Evolutionary conservation across 2,329 filamentous ascomycete genomes (phyloP).

Genomic region (Colletotrichum sidae): DNA sequence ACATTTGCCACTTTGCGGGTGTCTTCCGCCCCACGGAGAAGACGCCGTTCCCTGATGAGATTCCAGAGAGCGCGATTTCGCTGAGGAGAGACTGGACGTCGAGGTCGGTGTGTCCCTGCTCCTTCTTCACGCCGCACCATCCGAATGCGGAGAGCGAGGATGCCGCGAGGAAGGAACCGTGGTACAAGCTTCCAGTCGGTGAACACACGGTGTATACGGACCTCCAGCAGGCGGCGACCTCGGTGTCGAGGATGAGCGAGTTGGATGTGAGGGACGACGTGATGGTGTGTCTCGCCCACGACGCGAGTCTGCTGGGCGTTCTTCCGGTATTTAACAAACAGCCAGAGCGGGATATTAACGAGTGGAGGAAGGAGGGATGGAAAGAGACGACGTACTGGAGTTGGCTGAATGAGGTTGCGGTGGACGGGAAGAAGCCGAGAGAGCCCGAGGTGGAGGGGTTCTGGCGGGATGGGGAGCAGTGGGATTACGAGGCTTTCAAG

Average conservation of each 20-base stretch:
- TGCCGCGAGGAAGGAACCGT: constrained; percentile 5
- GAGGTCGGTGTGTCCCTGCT: constrained; percentile 22
- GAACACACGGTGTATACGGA: constrained; percentile 29
- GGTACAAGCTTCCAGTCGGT: constrained; percentile 14
- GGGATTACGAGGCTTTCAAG: constrained; percentile 27
- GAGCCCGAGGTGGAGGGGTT: constrained; percentile 26
- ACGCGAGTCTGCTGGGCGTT: constrained; percentile 25
- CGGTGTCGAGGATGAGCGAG: constrained; percentile 32
- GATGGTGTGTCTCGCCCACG: constrained; percentile 34
- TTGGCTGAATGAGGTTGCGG: constrained; percentile 31
- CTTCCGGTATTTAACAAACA: constrained; percentile 32
- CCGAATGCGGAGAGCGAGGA: constrained; percentile 7
- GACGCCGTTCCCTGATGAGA: constrained; percentile 15
- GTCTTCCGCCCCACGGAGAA: constrained; percentile 25
- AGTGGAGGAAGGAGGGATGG: constrained; percentile 25
- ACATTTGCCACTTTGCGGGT: constrained; percentile 38
- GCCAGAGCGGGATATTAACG: constrained; percentile 20
- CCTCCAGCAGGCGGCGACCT: constrained; percentile 8
- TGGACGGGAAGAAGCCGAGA: constrained; percentile 14
- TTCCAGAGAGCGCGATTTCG: constrained; percentile 12
- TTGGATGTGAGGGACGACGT: constrained; percentile 29
- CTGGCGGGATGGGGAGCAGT: constrained; percentile 29
- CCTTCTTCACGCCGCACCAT: constrained; percentile 27
- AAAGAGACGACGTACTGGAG: constrained; percentile 33
- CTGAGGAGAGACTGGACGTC: constrained; percentile 16